A percentile compares a stretch with the other conserved stretches of the same genome.
phyloP scores from a whole-genome alignment of 2,329 filamentous ascomycete genomes.

The Colletotrichum destructivum region DNA sequence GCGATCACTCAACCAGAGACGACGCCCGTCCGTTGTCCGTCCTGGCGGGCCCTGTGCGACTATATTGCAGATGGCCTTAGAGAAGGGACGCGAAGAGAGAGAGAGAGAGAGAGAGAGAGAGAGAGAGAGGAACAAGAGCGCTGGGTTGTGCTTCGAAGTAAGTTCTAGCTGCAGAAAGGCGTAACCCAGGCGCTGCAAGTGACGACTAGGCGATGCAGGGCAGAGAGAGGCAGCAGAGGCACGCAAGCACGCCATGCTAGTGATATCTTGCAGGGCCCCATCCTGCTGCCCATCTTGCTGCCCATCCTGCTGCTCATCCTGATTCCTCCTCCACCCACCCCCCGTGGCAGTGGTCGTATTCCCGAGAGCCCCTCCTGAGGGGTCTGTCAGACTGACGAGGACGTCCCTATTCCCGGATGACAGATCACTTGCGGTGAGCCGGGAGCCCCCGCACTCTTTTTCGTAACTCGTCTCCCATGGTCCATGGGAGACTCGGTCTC shows the following conservation, averaged over 20 bases:
- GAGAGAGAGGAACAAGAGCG: not conserved
- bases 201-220: slow-evolving; percentile 30
- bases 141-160: slow-evolving; percentile 26
- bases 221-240: slow-evolving; percentile 2
- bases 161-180: slow-evolving; percentile 30
- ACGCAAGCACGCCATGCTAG: slow-evolving; percentile 28
- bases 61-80: slow-evolving; percentile 11
- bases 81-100: not conserved
- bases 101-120: not conserved
- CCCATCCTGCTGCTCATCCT: slow-evolving; percentile 24
- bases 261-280: slow-evolving; percentile 31
- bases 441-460: slow-evolving; percentile 24
- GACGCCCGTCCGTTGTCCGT: slow-evolving; percentile 26
- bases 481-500: not conserved
- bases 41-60: slow-evolving; percentile 26
- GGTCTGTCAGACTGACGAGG: slow-evolving; percentile 15
- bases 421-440: slow-evolving; percentile 42
- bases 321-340: too few relatives aligned
- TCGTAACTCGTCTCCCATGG: slow-evolving; percentile 5
- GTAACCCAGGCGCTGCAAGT: slow-evolving; percentile 22
- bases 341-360: too few relatives aligned
- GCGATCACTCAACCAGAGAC: slow-evolving; percentile 23
- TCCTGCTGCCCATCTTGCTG: too few relatives aligned
- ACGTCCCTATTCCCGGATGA: slow-evolving; percentile 27
- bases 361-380: too few relatives aligned